Base-by-base conservation (phyloP, 2,329 filamentous ascomycete species). In the Pseudocercospora crystallina region DNA sequence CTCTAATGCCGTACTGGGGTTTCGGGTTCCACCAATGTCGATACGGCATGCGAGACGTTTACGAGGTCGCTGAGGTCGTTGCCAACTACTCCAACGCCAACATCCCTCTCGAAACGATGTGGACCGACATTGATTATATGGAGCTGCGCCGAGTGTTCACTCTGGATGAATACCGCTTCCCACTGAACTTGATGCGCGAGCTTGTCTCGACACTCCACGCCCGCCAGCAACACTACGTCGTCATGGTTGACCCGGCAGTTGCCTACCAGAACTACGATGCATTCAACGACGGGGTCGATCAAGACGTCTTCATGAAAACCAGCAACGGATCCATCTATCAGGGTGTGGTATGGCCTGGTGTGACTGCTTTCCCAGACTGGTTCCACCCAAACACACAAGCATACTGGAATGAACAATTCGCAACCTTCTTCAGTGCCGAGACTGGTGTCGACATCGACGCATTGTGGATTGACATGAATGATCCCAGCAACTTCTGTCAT, bases 161-260 rank as follows among this genome's bases (percentile, higher is more conserved):
- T 0, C 71, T 83, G 0, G 86, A 89, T 54, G 79, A 82, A 0
- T 75, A 83, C 2, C 73, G 84, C 30, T 89, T 84, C 63, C 80
- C 84, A 0, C 63, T 86, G 5, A 49, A 75, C 0, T 77, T 79
- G 66, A 80, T 90, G 74, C 82, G 80, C 33, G 79, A 86, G 58
- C 71, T 83, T 86, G 65, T 70, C 15, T 73, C 79, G 32, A 80
- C 85, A 15, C 76, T 94, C 0, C 66, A 69, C 55, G 45, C 47
- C 26, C 59, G 59, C 31, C 48, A 69, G 36, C 67, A 69, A 51
- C 62, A 69, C 34, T 70, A 70, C 48, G 59, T 69, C 29, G 72
- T 91, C 40, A 94, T 94, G 82, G 85, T 92, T 1, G 89, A 94
- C 59, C 85, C 86, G 2, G 82, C 82, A 2, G 75, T 81, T 2